Conservation (phyloP, 2,329 filamentous ascomycete genomes). For the Sporothrix curviconia region DNA sequence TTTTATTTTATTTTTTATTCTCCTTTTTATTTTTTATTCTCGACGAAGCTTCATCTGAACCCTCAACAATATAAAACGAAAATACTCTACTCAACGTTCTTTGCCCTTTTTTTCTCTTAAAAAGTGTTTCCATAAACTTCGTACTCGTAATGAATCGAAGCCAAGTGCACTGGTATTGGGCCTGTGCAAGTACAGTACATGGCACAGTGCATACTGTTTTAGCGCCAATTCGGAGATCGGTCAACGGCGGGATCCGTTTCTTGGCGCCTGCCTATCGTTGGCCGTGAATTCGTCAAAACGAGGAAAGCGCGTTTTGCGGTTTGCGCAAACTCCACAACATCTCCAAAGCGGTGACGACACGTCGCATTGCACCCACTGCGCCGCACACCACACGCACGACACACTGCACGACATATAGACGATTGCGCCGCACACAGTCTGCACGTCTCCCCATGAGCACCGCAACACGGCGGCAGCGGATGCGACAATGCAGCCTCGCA, state of each 20-base stretch:
- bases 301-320: not conserved
- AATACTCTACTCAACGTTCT: too few species aligned
- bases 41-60: too few species aligned
- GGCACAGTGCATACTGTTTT: not conserved
- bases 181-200: not conserved
- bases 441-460: not conserved
- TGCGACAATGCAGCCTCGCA: slow-evolving; percentile 8
- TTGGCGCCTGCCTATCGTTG: not conserved
- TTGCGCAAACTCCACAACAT: not conserved
- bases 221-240: not conserved
- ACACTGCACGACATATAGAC: not conserved
- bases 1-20: too few species aligned
- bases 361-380: not conserved
- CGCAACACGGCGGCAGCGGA: not conserved
- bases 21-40: too few species aligned
- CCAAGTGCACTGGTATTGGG: too few species aligned
- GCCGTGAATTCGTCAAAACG: not conserved
- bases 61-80: too few species aligned
- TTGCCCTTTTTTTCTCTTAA: too few species aligned
- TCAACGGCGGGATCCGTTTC: slow-evolving; percentile 3
- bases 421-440: not conserved
- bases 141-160: too few species aligned
- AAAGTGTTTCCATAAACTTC: too few species aligned
- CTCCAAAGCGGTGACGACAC: not conserved
- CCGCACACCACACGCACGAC: not conserved